Conservation (phyloP, 2,329 filamentous ascomycete genomes). For the Penicillium digitatum region DNA sequence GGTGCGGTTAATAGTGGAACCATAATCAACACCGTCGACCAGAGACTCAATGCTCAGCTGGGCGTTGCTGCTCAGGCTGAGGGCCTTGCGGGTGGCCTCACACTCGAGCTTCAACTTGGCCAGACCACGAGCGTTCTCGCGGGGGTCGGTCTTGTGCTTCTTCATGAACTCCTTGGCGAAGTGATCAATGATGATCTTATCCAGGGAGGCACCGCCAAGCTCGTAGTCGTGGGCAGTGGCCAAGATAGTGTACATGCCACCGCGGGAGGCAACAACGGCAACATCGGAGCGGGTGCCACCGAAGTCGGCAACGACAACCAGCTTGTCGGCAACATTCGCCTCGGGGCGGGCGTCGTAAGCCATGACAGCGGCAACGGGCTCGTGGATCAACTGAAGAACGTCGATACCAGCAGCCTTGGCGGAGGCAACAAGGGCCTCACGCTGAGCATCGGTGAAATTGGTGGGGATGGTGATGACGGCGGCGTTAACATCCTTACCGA, state of each 20-base stretch:
- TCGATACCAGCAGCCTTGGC: conserved; percentile 79
- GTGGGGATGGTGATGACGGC: conserved; percentile 92
- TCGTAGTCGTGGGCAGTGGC: conserved; percentile 96
- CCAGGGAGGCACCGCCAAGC: conserved; percentile 77
- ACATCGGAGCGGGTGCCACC: conserved; percentile 92
- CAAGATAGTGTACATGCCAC: conserved; percentile 93
- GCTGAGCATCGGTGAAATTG: conserved; percentile 85
- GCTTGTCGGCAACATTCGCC: conserved; percentile 73
- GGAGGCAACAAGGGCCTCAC: conserved; percentile 70
- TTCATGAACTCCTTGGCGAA: conserved; percentile 99
- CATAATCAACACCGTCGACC: conserved; percentile 84
- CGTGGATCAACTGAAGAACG: conserved; percentile 86
- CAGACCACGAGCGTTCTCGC: conserved; percentile 72
- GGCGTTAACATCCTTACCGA: conserved; percentile 90
- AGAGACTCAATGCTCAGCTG: conserved; percentile 91
- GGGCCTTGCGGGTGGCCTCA: conserved; percentile 85
- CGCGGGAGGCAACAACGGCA: conserved; percentile 81
- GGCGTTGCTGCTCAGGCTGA: conserved; percentile 82
- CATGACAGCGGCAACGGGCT: conserved; percentile 82
- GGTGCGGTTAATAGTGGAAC: conserved; percentile 84
- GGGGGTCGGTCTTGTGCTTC: conserved; percentile 87
- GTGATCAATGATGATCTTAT: conserved; percentile 89
- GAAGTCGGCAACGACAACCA: conserved; percentile 84
- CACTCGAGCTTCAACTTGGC: conserved; percentile 91
- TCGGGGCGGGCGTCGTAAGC: conserved; percentile 87